Evolutionary conservation across 768 basidiomycete genomes (phyloP), one percentile per base, ranked within the genome.

Genomic region (Boletus rufocinnamomeus): DNA sequence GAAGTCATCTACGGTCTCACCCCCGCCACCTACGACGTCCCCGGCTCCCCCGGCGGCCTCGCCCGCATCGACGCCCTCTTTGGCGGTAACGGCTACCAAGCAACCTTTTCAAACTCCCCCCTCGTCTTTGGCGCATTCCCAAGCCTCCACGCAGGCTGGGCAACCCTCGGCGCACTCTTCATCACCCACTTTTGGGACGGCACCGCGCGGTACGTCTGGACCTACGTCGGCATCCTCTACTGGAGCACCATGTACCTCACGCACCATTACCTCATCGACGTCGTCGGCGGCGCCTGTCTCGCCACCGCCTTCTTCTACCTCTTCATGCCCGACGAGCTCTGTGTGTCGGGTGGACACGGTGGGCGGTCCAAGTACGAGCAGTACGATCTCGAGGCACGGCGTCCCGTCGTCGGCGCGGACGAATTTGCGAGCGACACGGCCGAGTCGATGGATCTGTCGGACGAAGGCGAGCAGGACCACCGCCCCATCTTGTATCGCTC

Each of bases 191-290:
- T 98, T 77, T 98, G 98, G 84, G 91, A 93, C 0, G 80, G 82
- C 59, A 80, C 80, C 34, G 79, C 83, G 1, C 77, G 76, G 3
- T 87, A 81, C 63, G 85, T 86, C 25, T 98, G 94, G 92, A 78
- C 75, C 2, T 99, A 98, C 74, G 87, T 86, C 3, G 86, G 84
- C 7, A 76, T 92, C 19, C 83, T 99, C 5, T 98, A 96, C 73
- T 99, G 97, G 97, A 88, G 92, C 11, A 98, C 96, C 25, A 98
- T 98, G 96, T 98, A 96, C 78, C 88, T 96, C 66, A 93, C 92
- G 4, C 94, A 97, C 74, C 96, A 98, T 77, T 98, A 98, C 79
- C 89, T 99, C 69, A 95, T 99, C 76, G 97, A 99, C 70, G 92
- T 98, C 70, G 92, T 94, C 50, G 91, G 87, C 11, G 97, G 97